Evolutionary conservation across 805 yeast genomes (phyloP), one percentile per base, ranked within the genome.

Genomic region (Kazachstania viticola): DNA sequence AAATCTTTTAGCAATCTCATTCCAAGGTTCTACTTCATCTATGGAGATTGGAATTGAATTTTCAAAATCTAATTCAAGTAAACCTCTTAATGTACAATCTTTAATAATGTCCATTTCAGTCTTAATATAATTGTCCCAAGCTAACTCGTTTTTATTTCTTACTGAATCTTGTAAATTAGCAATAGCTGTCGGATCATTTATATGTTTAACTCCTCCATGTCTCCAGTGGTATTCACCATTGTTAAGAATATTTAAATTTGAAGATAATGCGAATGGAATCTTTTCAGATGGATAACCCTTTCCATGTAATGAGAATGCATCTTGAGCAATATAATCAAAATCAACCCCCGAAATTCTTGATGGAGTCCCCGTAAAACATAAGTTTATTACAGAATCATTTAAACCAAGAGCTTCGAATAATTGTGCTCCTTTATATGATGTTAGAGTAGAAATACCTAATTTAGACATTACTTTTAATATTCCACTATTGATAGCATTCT

Each of bases 1-100:
- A 56, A 91, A 91, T 49, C 98, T 73, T 49, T 95, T 77, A 21
- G 87, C 98, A 57, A 88, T 88, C 59, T 88, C 98, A 23, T 97
- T 91, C 98, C 98, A 88, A 28, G 98, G 98, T 65, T 88, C 98
- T 45, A 88, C 98, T 63, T 91, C 97, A 52, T 88, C 98, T 40
- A 88, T 64, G 35, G 98, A 96, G 33, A 88, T 91, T 4, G 87
- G 71, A 4, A 65, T 67, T 1, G 84, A 69, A 42, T 54, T 57
- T 27, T 73, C 80, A 51, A 62, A 84, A 60, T 91, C 96, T 53
- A 88, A 79, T 60, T 91, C 97, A 34, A 88, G 71, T 49, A 88
- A 64, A 25, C 98, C 98, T 60, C 98, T 75, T 45, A 88, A 66
- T 12, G 98, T 88, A 69, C 97, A 88, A 54, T 80, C 75, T 61